Base-by-base conservation (phyloP, 2,329 filamentous ascomycete genomes). In the Chaetomium sp. region DNA sequence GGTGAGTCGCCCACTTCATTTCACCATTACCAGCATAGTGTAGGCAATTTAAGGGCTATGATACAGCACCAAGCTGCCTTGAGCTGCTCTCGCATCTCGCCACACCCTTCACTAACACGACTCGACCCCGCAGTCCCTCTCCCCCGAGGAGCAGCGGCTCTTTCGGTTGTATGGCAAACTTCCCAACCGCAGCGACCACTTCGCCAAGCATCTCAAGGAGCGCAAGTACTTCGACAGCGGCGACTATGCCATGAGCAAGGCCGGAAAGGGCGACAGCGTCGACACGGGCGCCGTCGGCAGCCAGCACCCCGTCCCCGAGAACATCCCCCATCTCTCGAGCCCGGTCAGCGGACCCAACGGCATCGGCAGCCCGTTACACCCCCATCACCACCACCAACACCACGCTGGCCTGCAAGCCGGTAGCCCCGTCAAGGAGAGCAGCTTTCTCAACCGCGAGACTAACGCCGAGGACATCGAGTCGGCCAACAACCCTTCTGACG, bases 141-240 rank as follows among this genome's bases (percentile, higher is more conserved):
- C 90, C 62, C 90, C 93, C 67, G 95, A 99, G 75, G 95, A 99
- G 84, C 93, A 97, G 80, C 91, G 92, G 69, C 89, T 98, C 75
- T 95, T 98, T 85, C 91, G 93, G 70, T 89, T 98, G 70, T 99
- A 99, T 79, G 95, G 95, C 80, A 98, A 98, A 82, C 89, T 98
- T 67, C 95, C 95, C 70, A 96, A 91, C 79, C 95, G 95, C 79
- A 96, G 93, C 78, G 94, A 97, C 79, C 87, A 97, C 74, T 89
- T 98, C 73, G 93, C 96, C 83, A 98, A 98, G 84, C 96, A 98
- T 77, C 87, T 98, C 76, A 97, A 97, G 86, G 95, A 98, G 79
- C 93, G 95, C 83, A 99, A 96, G 82, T 97, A 97, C 82, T 97
- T 97, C 79, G 93, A 97, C 82, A 95, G 91, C 66, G 93, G 93